Base-by-base conservation (phyloP, 495 filamentous ascomycete species). In the Penicillium salamii region DNA sequence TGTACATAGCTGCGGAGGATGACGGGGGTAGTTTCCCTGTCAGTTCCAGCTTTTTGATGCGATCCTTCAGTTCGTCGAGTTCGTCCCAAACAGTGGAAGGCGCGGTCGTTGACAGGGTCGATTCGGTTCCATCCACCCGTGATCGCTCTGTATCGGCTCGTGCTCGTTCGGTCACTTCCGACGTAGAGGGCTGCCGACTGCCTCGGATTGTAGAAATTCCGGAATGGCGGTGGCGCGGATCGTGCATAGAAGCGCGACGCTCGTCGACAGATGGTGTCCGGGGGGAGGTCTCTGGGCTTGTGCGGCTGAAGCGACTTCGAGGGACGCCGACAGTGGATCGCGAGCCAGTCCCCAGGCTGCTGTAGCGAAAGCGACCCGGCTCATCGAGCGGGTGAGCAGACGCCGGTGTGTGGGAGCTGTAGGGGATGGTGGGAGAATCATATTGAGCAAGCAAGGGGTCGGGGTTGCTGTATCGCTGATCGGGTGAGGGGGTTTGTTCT, bases 41-140 rank as follows among this genome's bases (percentile, higher is more conserved):
- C 44, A 92, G 64, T 63, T 98, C 93, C n/a, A 98, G 78, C 38
- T 89, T 89, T 50, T 87, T 84, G 53, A 98, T 96, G 17, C 95
- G 83, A 8, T 90, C 92, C 63, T 97, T 98, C 11, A 98, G 71
- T 45, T 97, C 95, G 55, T 98, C 93, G 15, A 98, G 70, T 67
- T 98, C 93, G 65, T 98, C 93, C 95, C 95, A 98, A 8, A 98
- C 89, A 1, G 89, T 95, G 2, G 93, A 95, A 17, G 91, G 87
- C 7, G 90, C 90, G 2, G 84, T 90, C 0, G 88, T 90, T 0
- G 93, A 97, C 18, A 84, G 74, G 0, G 88, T 90, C 0, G 91
- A 96, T 50, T 89, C 88, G 2, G 89, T 91, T 26, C 81, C 81
- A 54, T 86, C 81, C 3, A 66, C 68, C 39, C 71, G 69, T 17